Base-by-base conservation (phyloP, 2,329 filamentous ascomycete species). In the Sporothrix humicola region DNA sequence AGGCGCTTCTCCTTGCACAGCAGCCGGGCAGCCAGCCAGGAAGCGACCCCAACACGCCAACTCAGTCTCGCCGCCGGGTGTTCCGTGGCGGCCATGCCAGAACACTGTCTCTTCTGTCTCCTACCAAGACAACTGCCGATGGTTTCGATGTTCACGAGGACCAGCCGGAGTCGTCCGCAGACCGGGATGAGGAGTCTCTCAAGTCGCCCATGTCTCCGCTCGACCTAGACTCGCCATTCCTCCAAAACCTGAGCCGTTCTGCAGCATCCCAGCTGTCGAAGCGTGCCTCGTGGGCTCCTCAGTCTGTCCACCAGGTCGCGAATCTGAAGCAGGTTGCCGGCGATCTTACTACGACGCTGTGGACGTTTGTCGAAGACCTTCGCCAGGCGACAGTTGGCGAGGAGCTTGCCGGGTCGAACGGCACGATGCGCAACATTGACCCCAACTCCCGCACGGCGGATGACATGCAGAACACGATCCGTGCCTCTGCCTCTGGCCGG, bases 351-450 rank as follows among this genome's bases (percentile, higher is more conserved):
- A 90, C 96, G 70, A 95, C 96, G 1, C 84, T 99, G 68, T 95
- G 93, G 90, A 97, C 93, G 1, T 99, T 99, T 82, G 90, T 97
- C 74, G 96, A 98, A 81, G 96, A 99, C 80, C 90, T 99, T 66
- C 89, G 95, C 77, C 96, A 98, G 82, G 97, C 95, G 15, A 97
- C 96, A 0, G 94, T 99, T 7, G 96, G 96, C 31, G 96, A 99
- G 72, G 96, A 99, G 83, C 93, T 94, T 76, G 90, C 86, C 74
- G 91, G 89, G 15, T 75, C 77, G 20, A 76, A 78, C 12, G 56
- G 73, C 3, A 69, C 63, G 12, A 75, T 79, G 66, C 76, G 79
- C 9, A 81, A 79, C n/a, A 79, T 78, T 56, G 79, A 82, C 74
- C 77, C 81, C 61, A 82, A 81, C 74, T 72, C 77, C 2, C 78